A percentile compares a stretch with the other conserved stretches of the same genome.
phyloP scores from a whole-genome alignment of 2,329 filamentous ascomycete species.

The Verticillium alfalfae region DNA sequence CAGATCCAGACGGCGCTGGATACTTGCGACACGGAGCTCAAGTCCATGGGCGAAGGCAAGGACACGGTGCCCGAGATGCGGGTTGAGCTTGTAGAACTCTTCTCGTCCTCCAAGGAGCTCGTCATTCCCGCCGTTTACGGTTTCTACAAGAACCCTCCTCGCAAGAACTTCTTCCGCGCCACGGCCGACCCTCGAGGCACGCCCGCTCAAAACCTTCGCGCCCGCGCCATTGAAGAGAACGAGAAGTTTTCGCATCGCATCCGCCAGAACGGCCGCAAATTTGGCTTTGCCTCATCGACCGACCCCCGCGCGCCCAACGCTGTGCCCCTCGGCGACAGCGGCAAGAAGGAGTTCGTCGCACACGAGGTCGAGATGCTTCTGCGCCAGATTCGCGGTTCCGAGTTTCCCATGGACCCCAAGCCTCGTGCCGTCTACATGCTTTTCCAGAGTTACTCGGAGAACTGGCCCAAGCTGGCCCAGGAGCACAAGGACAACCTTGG shows the following conservation, averaged over 20 bases:
- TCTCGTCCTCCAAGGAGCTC: constrained; percentile 46
- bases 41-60: constrained; percentile 42
- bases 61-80: constrained; percentile 49
- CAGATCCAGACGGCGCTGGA: constrained; percentile 46
- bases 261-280: constrained; percentile 42
- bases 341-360: constrained; percentile 41
- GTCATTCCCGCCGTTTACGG: constrained; percentile 48
- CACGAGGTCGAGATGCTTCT: constrained; percentile 43
- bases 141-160: constrained; percentile 50
- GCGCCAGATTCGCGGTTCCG: constrained; percentile 44
- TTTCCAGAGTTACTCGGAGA: constrained; percentile 47
- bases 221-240: constrained; percentile 45
- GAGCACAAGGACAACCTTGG: constrained; percentile 50
- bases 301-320: constrained; percentile 10
- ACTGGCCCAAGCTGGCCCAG: constrained; percentile 45
- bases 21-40: constrained; percentile 42
- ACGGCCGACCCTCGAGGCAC: constrained; percentile 44
- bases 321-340: constrained; percentile 16
- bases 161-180: constrained; percentile 44
- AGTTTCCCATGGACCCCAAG: constrained; percentile 47
- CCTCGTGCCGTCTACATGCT: constrained; percentile 48
- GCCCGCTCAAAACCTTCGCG: constrained; percentile 44
- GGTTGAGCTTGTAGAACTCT: constrained; percentile 47
- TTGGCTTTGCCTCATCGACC: constrained; percentile 30
- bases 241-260: constrained; percentile 43